A percentile compares a stretch with the other conserved stretches of the same genome.
phyloP scores from a whole-genome alignment of 2,329 filamentous ascomycete genomes.

The Akanthomyces dipterigenus region DNA sequence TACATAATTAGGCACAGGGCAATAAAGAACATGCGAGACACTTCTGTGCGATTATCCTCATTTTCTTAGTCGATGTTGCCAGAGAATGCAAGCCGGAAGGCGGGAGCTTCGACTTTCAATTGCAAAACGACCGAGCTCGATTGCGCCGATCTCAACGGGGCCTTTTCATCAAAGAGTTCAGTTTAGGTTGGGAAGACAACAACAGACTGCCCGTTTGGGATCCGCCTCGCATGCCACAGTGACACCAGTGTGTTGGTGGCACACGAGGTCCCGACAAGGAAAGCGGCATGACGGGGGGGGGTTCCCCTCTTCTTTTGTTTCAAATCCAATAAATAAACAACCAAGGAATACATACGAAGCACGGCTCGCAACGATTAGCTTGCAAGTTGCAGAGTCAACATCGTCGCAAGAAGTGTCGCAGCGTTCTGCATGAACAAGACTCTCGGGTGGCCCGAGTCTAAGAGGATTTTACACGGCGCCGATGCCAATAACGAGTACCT shows the following conservation, averaged over 20 bases:
- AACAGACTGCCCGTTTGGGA: background rate
- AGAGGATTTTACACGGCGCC: too few species aligned
- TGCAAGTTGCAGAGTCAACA: too few species aligned
- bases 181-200: background rate
- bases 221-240: background rate
- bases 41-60: too few species aligned
- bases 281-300: background rate
- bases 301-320: background rate
- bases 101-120: background rate
- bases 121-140: background rate
- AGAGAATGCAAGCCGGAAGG: background rate
- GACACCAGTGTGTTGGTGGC: background rate
- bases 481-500: too few species aligned
- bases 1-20: background rate
- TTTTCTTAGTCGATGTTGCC: background rate
- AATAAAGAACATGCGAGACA: background rate
- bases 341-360: background rate
- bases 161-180: too few species aligned
- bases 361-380: background rate
- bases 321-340: background rate
- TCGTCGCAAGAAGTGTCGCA: too few species aligned
- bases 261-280: background rate
- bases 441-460: too few species aligned
- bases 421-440: too few species aligned
- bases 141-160: background rate